Conservation (phyloP, 2,329 filamentous ascomycete species). For the Fusarium cicatricum region DNA sequence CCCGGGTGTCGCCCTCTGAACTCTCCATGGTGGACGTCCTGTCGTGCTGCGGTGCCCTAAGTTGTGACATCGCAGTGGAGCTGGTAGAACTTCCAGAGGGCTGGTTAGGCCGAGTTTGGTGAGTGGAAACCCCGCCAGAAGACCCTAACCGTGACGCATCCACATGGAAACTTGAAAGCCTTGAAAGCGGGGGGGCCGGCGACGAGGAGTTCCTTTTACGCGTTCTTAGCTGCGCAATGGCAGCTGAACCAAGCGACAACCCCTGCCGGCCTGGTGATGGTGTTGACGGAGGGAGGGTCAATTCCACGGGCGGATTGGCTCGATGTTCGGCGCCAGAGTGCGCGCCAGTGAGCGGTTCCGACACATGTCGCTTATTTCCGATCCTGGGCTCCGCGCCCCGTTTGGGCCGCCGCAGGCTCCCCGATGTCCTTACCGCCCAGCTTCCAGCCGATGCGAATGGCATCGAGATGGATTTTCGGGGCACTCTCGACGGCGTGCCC, state of each 20-base stretch:
- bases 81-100: conserved; percentile 54
- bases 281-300: conserved; percentile 36
- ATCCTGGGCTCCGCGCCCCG: conserved; percentile 54
- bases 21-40: conserved; percentile 69
- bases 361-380: conserved; percentile 60
- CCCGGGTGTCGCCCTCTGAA: conserved; percentile 73
- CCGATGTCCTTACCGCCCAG: conserved; percentile 63
- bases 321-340: conserved; percentile 42
- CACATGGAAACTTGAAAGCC: conserved; percentile 62
- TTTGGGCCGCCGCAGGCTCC: conserved; percentile 65
- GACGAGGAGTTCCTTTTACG: conserved; percentile 60
- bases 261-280: conserved; percentile 34
- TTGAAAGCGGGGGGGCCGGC: conserved; percentile 63
- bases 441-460: conserved; percentile 64
- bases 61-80: conserved; percentile 53
- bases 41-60: conserved; percentile 45
- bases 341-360: conserved; percentile 56
- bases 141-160: conserved; percentile 60
- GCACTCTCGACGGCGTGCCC: conserved; percentile 53
- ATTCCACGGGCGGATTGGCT: conserved; percentile 39
- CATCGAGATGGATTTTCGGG: conserved; percentile 65
- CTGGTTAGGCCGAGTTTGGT: conserved; percentile 51
- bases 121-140: conserved; percentile 49
- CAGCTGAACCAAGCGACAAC: conserved; percentile 39
- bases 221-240: conserved; percentile 38